These are phyloP conservation scores for Thamnidium elegans DNA, from an alignment of 192 early-diverging fungal genomes.

Conservation along the genomic window DNA sequence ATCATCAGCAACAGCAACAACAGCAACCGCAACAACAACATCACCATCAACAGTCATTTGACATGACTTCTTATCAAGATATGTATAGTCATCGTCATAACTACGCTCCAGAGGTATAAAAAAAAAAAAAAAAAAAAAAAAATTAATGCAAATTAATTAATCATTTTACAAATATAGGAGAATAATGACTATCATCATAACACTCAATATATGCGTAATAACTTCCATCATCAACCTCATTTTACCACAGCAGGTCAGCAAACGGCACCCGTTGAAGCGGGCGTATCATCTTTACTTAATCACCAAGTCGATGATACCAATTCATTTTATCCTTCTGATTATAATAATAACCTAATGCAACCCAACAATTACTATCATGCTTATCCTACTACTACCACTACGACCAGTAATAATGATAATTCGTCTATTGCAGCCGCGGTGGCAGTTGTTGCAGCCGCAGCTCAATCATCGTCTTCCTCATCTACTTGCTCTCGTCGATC, in stretches of 20 bases:
- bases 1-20: constrained; percentile 32
- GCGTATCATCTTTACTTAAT: no score
- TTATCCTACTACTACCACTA: neutral
- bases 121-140: constrained; percentile 25
- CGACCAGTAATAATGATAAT: neutral
- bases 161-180: neutral
- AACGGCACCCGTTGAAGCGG: no score
- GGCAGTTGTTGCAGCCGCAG: neutral
- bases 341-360: neutral
- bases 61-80: constrained; percentile 4
- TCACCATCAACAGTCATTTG: constrained; percentile 29
- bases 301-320: neutral
- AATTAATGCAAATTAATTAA: constrained; percentile 30
- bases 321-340: neutral
- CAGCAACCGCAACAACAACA: constrained; percentile 26
- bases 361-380: neutral
- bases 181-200: constrained; percentile 7
- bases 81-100: constrained; percentile 21
- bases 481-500: neutral
- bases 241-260: no score
- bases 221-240: neutral
- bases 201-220: constrained; percentile 12
- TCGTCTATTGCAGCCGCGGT: neutral
- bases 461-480: neutral
- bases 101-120: constrained; percentile 18